Conservation (phyloP, 306 rosid genomes). For the Trichosanthes truncata region DNA sequence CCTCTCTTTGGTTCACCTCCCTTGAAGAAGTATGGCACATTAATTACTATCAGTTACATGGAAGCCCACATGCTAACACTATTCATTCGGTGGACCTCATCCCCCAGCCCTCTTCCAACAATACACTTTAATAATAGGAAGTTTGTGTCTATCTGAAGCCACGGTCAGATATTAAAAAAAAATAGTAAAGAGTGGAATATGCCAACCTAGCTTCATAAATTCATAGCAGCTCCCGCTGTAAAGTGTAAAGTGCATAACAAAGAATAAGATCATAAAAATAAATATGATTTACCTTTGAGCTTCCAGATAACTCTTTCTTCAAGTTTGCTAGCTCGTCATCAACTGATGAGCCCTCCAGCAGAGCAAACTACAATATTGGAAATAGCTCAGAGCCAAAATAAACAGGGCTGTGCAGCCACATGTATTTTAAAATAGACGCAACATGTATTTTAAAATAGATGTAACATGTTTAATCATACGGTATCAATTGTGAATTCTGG, state of each 20-base stretch:
- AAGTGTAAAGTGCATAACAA: background rate
- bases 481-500: background rate
- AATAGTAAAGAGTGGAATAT: background rate
- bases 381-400: background rate
- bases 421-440: background rate
- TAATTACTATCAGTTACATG: background rate
- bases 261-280: background rate
- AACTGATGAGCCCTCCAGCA: constrained; percentile 79
- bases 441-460: background rate
- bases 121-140: background rate
- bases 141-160: background rate
- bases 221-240: background rate
- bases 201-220: background rate
- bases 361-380: constrained; percentile 57
- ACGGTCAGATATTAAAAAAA: background rate
- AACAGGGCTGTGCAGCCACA: background rate
- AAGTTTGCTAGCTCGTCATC: constrained; percentile 43
- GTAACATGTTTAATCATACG: background rate
- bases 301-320: constrained; percentile 53
- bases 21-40: background rate
- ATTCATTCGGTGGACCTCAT: background rate
- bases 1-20: background rate
- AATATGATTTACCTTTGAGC: constrained; percentile 43
- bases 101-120: background rate
- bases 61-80: background rate